These are phyloP conservation scores for Poteriospumella lacustris DNA, from an alignment of 108 stramenopile species.

Conservation along the genomic window DNA sequence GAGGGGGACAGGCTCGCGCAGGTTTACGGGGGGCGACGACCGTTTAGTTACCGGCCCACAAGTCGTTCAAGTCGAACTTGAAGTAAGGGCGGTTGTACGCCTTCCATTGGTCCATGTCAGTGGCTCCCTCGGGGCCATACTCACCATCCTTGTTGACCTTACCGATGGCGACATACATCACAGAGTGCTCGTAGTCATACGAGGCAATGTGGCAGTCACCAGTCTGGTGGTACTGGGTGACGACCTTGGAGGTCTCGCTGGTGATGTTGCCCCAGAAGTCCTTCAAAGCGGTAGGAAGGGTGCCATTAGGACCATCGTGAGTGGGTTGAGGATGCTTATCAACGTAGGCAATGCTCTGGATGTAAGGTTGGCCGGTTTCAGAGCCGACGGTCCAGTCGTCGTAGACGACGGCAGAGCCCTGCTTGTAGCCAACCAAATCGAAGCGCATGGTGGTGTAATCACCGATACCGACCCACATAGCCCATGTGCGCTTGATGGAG, in stretches of 20 bases:
- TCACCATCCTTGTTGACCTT: background rate
- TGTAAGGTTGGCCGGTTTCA: constrained; percentile 16
- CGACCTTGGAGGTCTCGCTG: background rate
- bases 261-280: constrained; percentile 14
- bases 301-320: constrained; percentile 2
- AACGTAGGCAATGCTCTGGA: constrained; percentile 21
- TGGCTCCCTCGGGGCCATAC: background rate
- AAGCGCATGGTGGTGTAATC: constrained; percentile 15
- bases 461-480: constrained; percentile 31
- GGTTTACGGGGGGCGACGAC: too few species aligned
- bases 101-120: background rate
- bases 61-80: background rate
- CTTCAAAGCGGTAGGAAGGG: constrained; percentile 15
- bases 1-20: too few species aligned
- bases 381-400: background rate
- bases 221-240: constrained; percentile 1
- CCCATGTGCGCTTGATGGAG: constrained; percentile 29
- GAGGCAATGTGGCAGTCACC: constrained; percentile 28
- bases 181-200: constrained; percentile 14
- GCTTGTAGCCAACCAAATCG: constrained; percentile 8
- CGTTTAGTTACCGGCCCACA: constrained; percentile 8
- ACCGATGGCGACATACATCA: constrained; percentile 27
- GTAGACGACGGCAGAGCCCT: constrained; percentile 12
- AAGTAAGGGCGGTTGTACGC: constrained; percentile 14
- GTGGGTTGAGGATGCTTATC: constrained; percentile 34